Evolutionary conservation across 768 basidiomycete species (phyloP).

Genomic region (Boletus vermiculosoides): DNA sequence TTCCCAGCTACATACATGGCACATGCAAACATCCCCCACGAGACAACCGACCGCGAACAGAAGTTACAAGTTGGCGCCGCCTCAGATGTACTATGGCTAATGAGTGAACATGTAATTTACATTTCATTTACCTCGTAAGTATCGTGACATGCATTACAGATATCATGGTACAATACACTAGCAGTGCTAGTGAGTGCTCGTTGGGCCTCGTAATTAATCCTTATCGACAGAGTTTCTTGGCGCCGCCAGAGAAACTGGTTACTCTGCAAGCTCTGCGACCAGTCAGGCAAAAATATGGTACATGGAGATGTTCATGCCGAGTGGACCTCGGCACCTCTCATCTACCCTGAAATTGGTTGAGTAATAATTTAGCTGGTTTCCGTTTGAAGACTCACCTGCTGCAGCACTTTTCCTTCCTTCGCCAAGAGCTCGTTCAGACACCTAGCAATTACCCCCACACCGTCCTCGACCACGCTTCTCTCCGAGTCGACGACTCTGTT

Average conservation of each 20-base stretch:
- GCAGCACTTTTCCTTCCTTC: constrained; percentile 28
- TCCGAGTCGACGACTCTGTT: constrained; percentile 53
- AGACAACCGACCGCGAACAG: not conserved
- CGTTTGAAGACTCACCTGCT: constrained; percentile 17
- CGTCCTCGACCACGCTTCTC: constrained; percentile 52
- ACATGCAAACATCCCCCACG: not conserved
- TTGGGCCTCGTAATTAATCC: constrained; percentile 5
- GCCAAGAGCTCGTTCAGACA: constrained; percentile 67
- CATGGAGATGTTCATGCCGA: not conserved
- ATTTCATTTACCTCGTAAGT: constrained; percentile 5
- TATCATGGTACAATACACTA: constrained; percentile 21
- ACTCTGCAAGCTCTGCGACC: constrained; percentile 2
- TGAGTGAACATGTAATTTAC: constrained; percentile 8
- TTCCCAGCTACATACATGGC: not conserved
- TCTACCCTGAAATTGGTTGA: constrained; percentile 16
- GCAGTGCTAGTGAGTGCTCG: constrained; percentile 7
- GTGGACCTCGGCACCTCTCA: constrained; percentile 9
- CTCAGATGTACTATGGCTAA: not conserved
- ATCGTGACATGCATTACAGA: constrained; percentile 6
- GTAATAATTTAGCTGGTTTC: not conserved
- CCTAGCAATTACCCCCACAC: constrained; percentile 63
- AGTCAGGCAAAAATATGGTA: not conserved
- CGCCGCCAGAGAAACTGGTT: constrained; percentile 18
- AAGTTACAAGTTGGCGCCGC: not conserved
- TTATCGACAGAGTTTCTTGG: constrained; percentile 13